phyloP scores from a whole-genome alignment of 208 protist species.

The Trichomonas tenax region DNA sequence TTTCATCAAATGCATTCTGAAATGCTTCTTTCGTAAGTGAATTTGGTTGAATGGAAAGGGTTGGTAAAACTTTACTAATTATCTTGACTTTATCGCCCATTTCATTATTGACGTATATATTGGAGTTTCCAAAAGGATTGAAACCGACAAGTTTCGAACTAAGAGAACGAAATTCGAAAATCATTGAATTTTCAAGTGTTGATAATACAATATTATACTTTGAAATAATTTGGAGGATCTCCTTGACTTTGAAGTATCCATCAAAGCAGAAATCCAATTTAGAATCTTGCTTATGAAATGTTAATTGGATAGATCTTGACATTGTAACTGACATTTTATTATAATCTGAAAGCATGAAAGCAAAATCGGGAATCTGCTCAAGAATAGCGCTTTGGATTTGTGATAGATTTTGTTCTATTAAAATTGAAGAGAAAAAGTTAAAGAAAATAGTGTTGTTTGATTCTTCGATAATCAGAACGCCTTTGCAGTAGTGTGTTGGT shows the following conservation, averaged over 20 bases:
- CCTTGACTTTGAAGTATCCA: background rate
- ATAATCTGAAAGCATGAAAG: background rate
- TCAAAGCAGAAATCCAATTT: background rate
- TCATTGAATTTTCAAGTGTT: background rate
- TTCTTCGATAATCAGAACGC: background rate
- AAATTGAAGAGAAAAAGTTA: background rate
- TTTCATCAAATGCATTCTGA: background rate
- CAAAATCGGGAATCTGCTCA: background rate
- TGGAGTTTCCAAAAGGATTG: background rate
- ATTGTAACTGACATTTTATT: background rate
- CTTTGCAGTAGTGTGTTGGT: background rate
- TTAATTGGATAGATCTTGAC: background rate
- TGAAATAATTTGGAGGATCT: background rate
- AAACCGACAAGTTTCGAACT: background rate
- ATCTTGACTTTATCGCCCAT: background rate
- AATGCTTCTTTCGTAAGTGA: background rate
- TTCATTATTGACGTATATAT: background rate
- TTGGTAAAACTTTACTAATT: background rate
- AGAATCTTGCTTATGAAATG: background rate
- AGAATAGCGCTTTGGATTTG: background rate
- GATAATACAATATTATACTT: background rate
- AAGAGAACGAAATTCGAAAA: background rate
- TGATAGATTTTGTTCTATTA: background rate
- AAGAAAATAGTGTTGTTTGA: background rate
- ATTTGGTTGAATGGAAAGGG: background rate